Conservation (phyloP, 306 rosid species). For the Lotus japonicus region DNA sequence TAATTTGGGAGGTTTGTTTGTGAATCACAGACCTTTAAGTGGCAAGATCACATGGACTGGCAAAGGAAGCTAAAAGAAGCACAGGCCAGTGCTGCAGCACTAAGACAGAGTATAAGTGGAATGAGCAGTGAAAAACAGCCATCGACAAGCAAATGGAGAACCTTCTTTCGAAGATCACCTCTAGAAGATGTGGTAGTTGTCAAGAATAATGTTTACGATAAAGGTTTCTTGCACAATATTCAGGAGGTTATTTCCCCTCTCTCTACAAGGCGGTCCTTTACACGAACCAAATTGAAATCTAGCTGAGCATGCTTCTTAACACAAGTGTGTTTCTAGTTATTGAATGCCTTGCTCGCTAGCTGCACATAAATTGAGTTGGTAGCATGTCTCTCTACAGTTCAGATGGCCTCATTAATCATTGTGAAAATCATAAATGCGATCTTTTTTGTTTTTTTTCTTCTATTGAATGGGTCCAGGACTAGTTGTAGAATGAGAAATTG, state of each 20-base stretch:
- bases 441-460: neutral
- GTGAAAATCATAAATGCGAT: neutral
- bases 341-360: slow-evolving; percentile 18
- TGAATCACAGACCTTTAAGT: slow-evolving; percentile 69
- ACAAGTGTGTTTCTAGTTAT: neutral
- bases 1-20: no score
- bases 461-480: neutral
- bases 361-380: slow-evolving; percentile 7
- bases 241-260: slow-evolving; percentile 59
- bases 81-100: slow-evolving; percentile 58
- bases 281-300: slow-evolving; percentile 47
- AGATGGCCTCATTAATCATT: slow-evolving; percentile 13
- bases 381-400: neutral
- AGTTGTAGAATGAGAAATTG: slow-evolving; percentile 12
- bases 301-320: slow-evolving; percentile 30
- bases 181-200: slow-evolving; percentile 45
- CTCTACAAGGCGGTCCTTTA: slow-evolving; percentile 46
- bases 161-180: slow-evolving; percentile 60
- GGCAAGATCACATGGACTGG: slow-evolving; percentile 78
- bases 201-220: slow-evolving; percentile 64
- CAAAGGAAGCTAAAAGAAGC: slow-evolving; percentile 74
- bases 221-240: slow-evolving; percentile 59
- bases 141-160: slow-evolving; percentile 60
- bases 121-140: slow-evolving; percentile 44
- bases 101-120: slow-evolving; percentile 51